A percentile compares a stretch with the other conserved stretches of the same genome.
phyloP scores from a whole-genome alignment of 108 stramenopile genomes.

The Aurantiochytrium sp. region DNA sequence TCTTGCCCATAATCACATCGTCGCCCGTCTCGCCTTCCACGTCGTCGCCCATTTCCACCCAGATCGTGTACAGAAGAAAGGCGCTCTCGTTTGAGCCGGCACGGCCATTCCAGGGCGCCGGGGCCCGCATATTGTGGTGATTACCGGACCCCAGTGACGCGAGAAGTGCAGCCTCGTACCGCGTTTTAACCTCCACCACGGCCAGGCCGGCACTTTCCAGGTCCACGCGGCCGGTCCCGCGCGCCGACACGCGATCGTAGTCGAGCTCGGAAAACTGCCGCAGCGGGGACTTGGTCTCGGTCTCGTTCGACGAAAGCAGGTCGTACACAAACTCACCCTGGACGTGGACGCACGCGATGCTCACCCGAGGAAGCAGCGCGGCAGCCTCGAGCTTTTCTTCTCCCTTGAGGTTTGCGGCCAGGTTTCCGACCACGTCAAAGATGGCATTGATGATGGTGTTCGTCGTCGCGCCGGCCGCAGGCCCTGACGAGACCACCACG shows the following conservation, averaged over 20 bases:
- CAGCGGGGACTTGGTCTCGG: not conserved
- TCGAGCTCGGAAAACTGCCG: not conserved
- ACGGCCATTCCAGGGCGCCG: not conserved
- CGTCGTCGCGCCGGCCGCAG: not conserved
- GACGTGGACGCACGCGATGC: not conserved
- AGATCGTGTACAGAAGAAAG: not conserved
- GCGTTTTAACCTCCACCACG: not conserved
- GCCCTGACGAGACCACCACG: not conserved
- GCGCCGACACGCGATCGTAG: not conserved
- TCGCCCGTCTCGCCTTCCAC: too few species aligned
- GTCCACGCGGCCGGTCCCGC: not conserved
- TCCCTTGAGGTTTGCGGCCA: not conserved
- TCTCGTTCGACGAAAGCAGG: not conserved
- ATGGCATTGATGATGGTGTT: not conserved
- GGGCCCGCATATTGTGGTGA: not conserved
- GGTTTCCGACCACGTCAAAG: not conserved
- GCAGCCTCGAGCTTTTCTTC: not conserved
- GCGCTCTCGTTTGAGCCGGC: not conserved
- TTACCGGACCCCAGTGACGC: not conserved
- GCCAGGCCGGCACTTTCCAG: not conserved
- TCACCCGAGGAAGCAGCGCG: not conserved
- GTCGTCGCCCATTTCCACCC: not conserved
- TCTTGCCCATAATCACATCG: not conserved
- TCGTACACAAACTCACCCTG: not conserved
- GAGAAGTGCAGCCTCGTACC: not conserved